A percentile compares a stretch with the other conserved stretches of the same genome.
Conservation (phyloP, 345 rosid genomes). For the Populus ilicifolia region DNA sequence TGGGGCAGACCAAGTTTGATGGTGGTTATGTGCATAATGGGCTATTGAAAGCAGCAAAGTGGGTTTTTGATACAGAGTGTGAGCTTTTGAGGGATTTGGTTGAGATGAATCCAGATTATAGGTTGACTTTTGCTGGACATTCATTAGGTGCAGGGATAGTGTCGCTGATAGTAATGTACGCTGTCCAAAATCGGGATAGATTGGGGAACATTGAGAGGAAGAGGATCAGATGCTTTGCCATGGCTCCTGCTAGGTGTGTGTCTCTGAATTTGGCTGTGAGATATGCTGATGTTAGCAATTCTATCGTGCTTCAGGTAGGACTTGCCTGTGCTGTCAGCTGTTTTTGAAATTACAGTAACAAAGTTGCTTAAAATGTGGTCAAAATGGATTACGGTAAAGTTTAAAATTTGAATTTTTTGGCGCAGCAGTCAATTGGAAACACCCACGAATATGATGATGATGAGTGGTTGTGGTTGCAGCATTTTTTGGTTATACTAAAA, state of each 20-base stretch:
- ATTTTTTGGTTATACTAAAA: neutral
- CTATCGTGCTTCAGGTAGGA: slow-evolving; percentile 81
- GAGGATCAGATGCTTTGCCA: slow-evolving; percentile 73
- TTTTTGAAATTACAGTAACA: neutral
- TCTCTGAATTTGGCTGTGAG: slow-evolving; percentile 88
- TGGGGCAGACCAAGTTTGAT: slow-evolving; percentile 80
- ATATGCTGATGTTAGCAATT: slow-evolving; percentile 80
- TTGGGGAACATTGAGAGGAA: slow-evolving; percentile 73
- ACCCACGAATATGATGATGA: neutral
- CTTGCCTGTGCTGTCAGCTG: neutral
- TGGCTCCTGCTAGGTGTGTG: slow-evolving; percentile 91
- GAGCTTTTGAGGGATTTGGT: slow-evolving; percentile 54
- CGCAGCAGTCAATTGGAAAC: neutral
- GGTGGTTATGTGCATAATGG: slow-evolving; percentile 97
- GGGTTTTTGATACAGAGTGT: slow-evolving; percentile 69
- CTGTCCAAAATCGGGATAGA: slow-evolving; percentile 51
- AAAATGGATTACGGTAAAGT: neutral
- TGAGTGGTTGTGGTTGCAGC: neutral
- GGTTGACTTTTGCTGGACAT: slow-evolving; percentile 83
- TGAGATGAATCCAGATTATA: slow-evolving; percentile 57
- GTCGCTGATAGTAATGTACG: slow-evolving; percentile 57
- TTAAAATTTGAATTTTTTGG: neutral
- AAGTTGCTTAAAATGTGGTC: neutral
- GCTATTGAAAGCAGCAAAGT: slow-evolving; percentile 68
- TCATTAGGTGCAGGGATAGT: slow-evolving; percentile 87